A percentile compares a stretch with the other conserved stretches of the same genome.
These are phyloP conservation scores for Asterochloris erici DNA, from an alignment of 139 green algal genomes.

Conservation along the genomic window DNA sequence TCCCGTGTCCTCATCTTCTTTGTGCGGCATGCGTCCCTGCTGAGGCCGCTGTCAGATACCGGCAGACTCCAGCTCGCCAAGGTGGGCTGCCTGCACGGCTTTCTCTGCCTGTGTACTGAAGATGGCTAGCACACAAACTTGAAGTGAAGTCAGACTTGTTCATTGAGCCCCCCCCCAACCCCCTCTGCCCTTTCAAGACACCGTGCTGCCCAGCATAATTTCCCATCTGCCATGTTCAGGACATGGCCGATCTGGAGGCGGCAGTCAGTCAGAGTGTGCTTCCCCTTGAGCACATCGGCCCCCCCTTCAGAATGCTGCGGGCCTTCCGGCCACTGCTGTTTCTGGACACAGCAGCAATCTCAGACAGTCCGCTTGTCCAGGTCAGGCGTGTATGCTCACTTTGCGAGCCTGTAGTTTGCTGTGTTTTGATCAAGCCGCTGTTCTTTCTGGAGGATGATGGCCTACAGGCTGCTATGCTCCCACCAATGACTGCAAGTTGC, in stretches of 20 bases:
- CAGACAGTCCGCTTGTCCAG: not conserved
- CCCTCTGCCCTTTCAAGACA: not conserved
- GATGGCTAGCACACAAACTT: not conserved
- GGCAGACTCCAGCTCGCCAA: constrained; percentile 69
- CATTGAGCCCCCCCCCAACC: no score
- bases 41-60: constrained; percentile 63
- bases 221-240: constrained; percentile 38
- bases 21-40: constrained; percentile 81
- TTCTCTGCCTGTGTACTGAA: not conserved
- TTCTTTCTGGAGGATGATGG: no score
- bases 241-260: constrained; percentile 86
- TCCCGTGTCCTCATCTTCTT: constrained; percentile 83
- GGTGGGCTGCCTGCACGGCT: constrained; percentile 14
- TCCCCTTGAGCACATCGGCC: constrained; percentile 67
- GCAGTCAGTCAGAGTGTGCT: constrained; percentile 66
- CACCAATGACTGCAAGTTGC: no score
- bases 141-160: not conserved
- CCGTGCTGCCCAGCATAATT: not conserved
- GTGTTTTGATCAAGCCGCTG: no score
- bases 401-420: no score
- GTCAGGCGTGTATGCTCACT: no score
- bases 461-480: no score
- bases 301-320: constrained; percentile 54
- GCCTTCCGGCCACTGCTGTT: constrained; percentile 74
- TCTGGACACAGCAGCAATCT: constrained; percentile 16